A percentile compares a stretch with the other conserved stretches of the same genome.
Conservation (phyloP, 208 protist genomes). For the Crithidia acanthocephali region DNA sequence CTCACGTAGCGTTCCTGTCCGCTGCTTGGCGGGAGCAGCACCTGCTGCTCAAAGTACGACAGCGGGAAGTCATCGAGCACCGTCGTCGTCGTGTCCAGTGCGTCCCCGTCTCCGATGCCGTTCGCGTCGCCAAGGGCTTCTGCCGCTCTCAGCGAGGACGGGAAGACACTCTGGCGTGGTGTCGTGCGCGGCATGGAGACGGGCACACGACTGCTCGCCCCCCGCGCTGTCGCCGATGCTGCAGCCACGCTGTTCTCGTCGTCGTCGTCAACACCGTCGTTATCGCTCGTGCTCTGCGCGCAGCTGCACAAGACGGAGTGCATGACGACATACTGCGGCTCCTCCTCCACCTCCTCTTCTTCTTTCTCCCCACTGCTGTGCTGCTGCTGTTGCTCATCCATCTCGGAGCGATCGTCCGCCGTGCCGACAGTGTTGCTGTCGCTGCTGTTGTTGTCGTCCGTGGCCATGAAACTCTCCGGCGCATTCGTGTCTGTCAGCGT, state of each 20-base stretch:
- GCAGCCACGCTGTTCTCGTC: not conserved
- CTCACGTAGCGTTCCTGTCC: conserved; percentile 36
- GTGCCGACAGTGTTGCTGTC: not conserved
- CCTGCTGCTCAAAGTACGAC: conserved; percentile 49
- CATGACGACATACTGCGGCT: conserved; percentile 50
- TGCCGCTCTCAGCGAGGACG: not conserved
- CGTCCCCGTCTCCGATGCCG: not conserved
- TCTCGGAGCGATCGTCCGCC: not conserved
- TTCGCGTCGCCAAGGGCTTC: not conserved
- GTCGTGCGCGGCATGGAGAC: not conserved
- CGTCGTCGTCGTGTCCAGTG: not conserved
- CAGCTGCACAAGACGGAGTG: conserved; percentile 58
- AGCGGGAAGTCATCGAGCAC: conserved; percentile 17
- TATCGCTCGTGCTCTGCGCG: not conserved
- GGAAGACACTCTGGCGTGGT: conserved; percentile 6
- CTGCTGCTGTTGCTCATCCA: not conserved
- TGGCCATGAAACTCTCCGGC: not conserved
- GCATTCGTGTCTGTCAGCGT: not conserved
- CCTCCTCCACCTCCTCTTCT: conserved; percentile 14
- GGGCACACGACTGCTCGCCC: not conserved
- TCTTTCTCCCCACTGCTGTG: conserved; percentile 23
- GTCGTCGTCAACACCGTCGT: not conserved
- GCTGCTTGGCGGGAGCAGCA: conserved; percentile 49
- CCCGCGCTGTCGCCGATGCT: too few relatives aligned
- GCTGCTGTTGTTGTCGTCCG: not conserved